These are phyloP conservation scores for Candida chauliodis DNA, from an alignment of 805 yeast species.

Conservation along the genomic window DNA sequence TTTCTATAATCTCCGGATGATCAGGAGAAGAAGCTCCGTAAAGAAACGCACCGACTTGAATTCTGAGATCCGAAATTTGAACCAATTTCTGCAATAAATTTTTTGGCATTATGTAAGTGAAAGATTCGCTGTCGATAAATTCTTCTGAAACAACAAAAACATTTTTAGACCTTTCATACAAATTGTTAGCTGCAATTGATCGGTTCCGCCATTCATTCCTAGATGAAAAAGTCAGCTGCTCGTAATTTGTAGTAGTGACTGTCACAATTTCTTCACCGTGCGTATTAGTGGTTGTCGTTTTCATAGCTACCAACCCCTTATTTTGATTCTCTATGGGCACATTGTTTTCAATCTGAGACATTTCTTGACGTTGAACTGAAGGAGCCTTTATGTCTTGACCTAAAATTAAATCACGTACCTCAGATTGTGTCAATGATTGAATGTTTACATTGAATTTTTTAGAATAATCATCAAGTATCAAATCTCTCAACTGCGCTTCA, in stretches of 20 bases:
- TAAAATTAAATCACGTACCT: slow-evolving; percentile 86
- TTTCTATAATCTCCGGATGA: slow-evolving; percentile 71
- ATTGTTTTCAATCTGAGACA: slow-evolving; percentile 64
- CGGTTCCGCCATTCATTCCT: slow-evolving; percentile 87
- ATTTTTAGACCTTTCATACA: slow-evolving; percentile 68
- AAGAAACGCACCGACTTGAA: slow-evolving; percentile 77
- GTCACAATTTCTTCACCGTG: slow-evolving; percentile 97
- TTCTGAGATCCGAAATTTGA: slow-evolving; percentile 73
- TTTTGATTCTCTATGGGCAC: slow-evolving; percentile 40
- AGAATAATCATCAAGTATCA: slow-evolving; percentile 82
- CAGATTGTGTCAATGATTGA: slow-evolving; percentile 85
- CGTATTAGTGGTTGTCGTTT: slow-evolving; percentile 79
- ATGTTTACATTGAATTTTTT: slow-evolving; percentile 82
- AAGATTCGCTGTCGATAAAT: slow-evolving; percentile 48
- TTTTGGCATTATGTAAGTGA: slow-evolving; percentile 77
- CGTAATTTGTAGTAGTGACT: slow-evolving; percentile 86
- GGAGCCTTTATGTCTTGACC: slow-evolving; percentile 95
- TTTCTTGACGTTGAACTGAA: slow-evolving; percentile 78
- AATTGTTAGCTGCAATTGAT: slow-evolving; percentile 72
- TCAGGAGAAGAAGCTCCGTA: slow-evolving; percentile 80
- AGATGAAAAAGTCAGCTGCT: slow-evolving; percentile 77
- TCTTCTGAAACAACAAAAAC: slow-evolving; percentile 71
- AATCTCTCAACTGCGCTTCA: slow-evolving; percentile 82
- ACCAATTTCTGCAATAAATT: slow-evolving; percentile 75
- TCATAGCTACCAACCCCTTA: slow-evolving; percentile 65